phyloP scores from a whole-genome alignment of 352 stramenopile species.

The Globisporangium heterothallicum region DNA sequence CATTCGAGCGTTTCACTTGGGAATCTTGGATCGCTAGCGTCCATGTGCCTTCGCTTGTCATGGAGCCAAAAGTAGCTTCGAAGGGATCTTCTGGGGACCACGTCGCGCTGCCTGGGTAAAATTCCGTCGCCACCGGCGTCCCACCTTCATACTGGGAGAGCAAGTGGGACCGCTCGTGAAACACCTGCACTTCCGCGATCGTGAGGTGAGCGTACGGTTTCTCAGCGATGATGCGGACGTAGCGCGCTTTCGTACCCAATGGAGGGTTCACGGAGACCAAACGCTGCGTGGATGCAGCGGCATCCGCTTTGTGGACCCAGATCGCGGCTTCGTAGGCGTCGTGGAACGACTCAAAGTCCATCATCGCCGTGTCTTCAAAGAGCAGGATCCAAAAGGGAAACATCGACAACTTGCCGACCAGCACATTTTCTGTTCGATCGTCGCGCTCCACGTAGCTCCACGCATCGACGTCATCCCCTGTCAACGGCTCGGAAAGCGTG shows the following conservation, averaged over 20 bases:
- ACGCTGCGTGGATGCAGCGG: constrained; percentile 11
- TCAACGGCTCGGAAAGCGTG: constrained; percentile 20
- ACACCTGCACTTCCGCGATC: constrained; percentile 76
- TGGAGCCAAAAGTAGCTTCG: constrained; percentile 32
- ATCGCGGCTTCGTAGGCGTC: constrained; percentile 40
- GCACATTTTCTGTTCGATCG: constrained; percentile 12
- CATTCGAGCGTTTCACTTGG: constrained; percentile 9
- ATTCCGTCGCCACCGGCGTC: constrained; percentile 40
- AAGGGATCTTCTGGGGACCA: constrained; percentile 74
- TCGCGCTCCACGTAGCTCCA: constrained; percentile 30
- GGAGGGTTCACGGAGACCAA: constrained; percentile 47
- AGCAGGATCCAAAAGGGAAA: constrained; percentile 80
- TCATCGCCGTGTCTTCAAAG: constrained; percentile 46
- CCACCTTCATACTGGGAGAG: constrained; percentile 57
- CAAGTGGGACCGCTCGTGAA: constrained; percentile 39
- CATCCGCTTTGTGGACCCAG: constrained; percentile 40
- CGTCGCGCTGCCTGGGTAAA: constrained; percentile 32
- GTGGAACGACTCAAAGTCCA: constrained; percentile 56
- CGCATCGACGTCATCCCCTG: constrained; percentile 37
- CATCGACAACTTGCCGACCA: constrained; percentile 33
- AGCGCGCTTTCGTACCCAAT: constrained; percentile 38
- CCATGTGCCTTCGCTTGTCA: constrained; percentile 53
- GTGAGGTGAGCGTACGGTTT: constrained; percentile 35
- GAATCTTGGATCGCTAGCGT: constrained; percentile 47
- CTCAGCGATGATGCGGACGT: constrained; percentile 55